A percentile compares a stretch with the other conserved stretches of the same genome.
phyloP scores from a whole-genome alignment of 2,329 filamentous ascomycete genomes.

The Fusarium pilosicola region DNA sequence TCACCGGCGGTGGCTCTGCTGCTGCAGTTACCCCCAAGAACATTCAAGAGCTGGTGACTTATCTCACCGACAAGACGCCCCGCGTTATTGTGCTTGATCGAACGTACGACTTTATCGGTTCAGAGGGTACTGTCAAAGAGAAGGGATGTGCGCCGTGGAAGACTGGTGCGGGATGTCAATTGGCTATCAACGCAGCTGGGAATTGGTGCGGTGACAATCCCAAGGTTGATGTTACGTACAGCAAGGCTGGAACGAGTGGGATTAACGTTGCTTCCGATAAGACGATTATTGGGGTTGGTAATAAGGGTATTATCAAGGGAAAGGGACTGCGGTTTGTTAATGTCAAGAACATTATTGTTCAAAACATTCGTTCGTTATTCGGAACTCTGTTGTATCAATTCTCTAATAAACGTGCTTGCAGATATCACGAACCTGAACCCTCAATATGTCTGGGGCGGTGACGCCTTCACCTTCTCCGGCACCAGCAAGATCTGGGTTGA shows the following conservation, averaged over 20 bases:
- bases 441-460: conserved; percentile 35
- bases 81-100: conserved; percentile 51
- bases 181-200: conserved; percentile 40
- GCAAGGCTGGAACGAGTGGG: conserved; percentile 7
- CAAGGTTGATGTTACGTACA: conserved; percentile 4
- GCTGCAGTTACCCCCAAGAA: conserved; percentile 20
- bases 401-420: accelerated
- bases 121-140: conserved; percentile 36
- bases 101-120: conserved; percentile 43
- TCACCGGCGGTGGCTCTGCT: conserved; percentile 26
- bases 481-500: conserved; percentile 34
- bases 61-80: conserved; percentile 37
- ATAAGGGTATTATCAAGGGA: conserved; percentile 52
- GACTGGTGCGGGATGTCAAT: conserved; percentile 30
- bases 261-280: conserved; percentile 52
- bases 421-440: conserved; percentile 31
- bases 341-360: conserved; percentile 50
- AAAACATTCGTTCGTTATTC: conserved; percentile 21
- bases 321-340: conserved; percentile 51
- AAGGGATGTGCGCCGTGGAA: conserved; percentile 36
- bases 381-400: accelerated
- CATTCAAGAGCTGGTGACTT: conserved; percentile 23
- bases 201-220: conserved; percentile 18
- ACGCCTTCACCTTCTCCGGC: conserved; percentile 26
- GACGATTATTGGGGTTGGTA: conserved; percentile 52